Base-by-base conservation (phyloP, 2,329 filamentous ascomycete genomes). In the Elsinoe perseae region DNA sequence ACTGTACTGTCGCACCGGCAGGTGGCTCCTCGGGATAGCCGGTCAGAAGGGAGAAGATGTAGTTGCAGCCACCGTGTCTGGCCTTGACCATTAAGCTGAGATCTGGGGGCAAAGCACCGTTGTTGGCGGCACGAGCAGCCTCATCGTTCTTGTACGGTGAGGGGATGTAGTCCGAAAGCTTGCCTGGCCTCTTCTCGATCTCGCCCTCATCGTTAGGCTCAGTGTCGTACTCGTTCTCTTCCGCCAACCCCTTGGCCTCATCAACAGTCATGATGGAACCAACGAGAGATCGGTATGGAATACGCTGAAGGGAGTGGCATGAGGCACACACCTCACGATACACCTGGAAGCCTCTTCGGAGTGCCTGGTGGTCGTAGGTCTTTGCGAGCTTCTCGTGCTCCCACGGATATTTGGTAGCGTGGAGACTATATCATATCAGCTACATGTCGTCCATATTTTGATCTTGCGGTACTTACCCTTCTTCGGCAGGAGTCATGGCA, bases 291-390 rank as follows among this genome's bases (percentile, higher is more conserved):
- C 93, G 89, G 83, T 95, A 98, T 59, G 93, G 92, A 59, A 98
- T 84, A 79, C 93, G 89, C 75, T 80, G 85, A 62, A 98, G 85
- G 61, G 93, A 98, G 81, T 98, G 93, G 83, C 93, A 98, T 67
- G 89, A 89, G 61, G 91, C 84, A 82, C 93, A 98, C 69, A 98
- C 93, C 78, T 98, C 93, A 66, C 86, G 89, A 82, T 98, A 98
- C 71, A 98, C 93, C 78, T 95, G 91, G 84, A 97, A 98, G 77
- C 93, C 93, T 79, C 93, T 91, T 74, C 93, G 93, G 64, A 98
- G 90, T 88, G 90, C 86, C 76, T 87, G 85, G 77, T 97, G 92
- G 70, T 98, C 93, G 73, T 92, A 98, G 65, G 93, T 96, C 82
- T 95, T 96, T 75, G 84, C 79, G 81, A 85, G 90, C 77, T 93